Evolutionary conservation across 495 filamentous ascomycete species (phyloP).

Genomic region (Coniosporium apollinis): DNA sequence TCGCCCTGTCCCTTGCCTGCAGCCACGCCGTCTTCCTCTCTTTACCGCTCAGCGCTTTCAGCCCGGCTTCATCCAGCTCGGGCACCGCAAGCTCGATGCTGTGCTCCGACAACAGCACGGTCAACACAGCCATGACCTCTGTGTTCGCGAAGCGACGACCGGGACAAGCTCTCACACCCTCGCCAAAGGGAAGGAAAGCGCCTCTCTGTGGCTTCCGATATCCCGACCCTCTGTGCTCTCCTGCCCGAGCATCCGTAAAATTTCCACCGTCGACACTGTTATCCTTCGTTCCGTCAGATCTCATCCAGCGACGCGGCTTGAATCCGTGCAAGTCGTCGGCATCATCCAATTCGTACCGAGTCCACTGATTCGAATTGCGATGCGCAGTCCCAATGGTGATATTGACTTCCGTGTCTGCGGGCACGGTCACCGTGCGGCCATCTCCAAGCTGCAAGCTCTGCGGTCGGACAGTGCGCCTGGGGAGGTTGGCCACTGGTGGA

Average conservation of each 20-base stretch:
- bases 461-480: conserved; percentile 17
- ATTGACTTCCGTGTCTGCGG: conserved; percentile 20
- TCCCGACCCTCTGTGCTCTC: conserved; percentile 37
- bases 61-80: conserved; percentile 40
- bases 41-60: conserved; percentile 22
- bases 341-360: background rate
- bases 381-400: conserved; percentile 34
- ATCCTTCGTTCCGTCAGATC: no score
- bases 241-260: conserved; percentile 28
- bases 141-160: conserved; percentile 62
- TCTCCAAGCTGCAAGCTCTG: conserved; percentile 34
- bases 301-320: conserved; percentile 41
- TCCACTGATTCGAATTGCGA: conserved; percentile 42
- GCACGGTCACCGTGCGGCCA: conserved; percentile 34
- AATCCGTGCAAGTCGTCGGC: conserved; percentile 32
- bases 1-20: conserved; percentile 33
- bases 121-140: conserved; percentile 51
- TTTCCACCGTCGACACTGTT: conserved; percentile 29
- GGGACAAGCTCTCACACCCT: conserved; percentile 51
- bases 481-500: conserved; percentile 42
- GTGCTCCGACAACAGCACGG: conserved; percentile 45
- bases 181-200: conserved; percentile 54
- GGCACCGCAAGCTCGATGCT: conserved; percentile 51
- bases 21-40: conserved; percentile 34
- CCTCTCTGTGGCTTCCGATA: conserved; percentile 39